phyloP scores from a whole-genome alignment of 2,329 filamentous ascomycete genomes.

The Chaetomiaceae sp. region DNA sequence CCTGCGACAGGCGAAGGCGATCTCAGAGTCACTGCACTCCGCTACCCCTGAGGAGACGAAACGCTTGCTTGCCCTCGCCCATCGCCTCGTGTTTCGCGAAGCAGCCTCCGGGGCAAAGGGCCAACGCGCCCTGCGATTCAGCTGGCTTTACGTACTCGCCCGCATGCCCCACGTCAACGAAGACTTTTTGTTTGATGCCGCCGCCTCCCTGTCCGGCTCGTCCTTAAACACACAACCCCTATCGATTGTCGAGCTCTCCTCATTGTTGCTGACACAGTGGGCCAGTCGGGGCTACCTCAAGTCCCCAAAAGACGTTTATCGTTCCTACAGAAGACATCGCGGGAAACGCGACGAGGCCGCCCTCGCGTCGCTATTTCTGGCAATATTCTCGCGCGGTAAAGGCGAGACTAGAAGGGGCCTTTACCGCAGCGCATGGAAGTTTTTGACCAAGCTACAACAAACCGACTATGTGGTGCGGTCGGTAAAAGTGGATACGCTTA shows the following conservation, averaged over 20 bases:
- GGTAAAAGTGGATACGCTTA: conserved; percentile 16
- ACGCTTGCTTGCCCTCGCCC: conserved; percentile 13
- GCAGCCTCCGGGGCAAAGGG: background rate
- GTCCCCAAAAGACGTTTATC: background rate
- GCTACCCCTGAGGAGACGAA: conserved; percentile 8
- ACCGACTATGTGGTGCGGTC: conserved; percentile 21
- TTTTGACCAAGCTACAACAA: conserved; percentile 20
- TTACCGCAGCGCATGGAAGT: conserved; percentile 23
- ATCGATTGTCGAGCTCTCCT: conserved; percentile 25
- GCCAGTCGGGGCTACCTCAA: conserved; percentile 28
- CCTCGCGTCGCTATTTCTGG: conserved; percentile 28
- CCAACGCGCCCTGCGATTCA: conserved; percentile 19
- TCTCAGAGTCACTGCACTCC: conserved; percentile 4
- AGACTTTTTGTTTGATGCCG: conserved; percentile 16
- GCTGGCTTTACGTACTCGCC: conserved; percentile 29
- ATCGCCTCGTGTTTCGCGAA: conserved; percentile 9
- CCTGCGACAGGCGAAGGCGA: conserved; percentile 10
- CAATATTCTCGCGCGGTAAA: conserved; percentile 17
- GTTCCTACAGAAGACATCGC: conserved; percentile 13
- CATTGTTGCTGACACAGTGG: conserved; percentile 32
- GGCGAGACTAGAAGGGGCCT: conserved; percentile 9
- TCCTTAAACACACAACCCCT: conserved; percentile 18
- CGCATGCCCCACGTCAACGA: conserved; percentile 21
- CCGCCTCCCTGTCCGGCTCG: conserved; percentile 13
- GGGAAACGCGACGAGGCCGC: conserved; percentile 19